Evolutionary conservation across 192 early-diverging fungal genomes (phyloP).

Genomic region (Mycoemilia scoparia): DNA sequence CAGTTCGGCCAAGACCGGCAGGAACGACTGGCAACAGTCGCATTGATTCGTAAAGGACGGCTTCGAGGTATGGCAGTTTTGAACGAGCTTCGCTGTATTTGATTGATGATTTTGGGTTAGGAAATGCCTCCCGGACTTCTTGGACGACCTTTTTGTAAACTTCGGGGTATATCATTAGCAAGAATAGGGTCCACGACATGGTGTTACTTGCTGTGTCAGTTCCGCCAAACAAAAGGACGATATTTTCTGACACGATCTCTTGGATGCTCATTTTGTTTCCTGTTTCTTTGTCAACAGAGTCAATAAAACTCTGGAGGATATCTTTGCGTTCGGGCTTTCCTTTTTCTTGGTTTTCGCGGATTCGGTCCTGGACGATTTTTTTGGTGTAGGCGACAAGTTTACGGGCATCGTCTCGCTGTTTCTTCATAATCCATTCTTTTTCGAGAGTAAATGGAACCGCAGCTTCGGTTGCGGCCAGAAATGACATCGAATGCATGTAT

Average conservation of each 20-base stretch:
- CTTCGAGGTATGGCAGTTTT: slow-evolving; percentile 17
- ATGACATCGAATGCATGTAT: no score
- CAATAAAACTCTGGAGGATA: no score
- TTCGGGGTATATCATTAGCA: slow-evolving; percentile 18
- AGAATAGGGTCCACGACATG: slow-evolving; percentile 13
- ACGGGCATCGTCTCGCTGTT: no score
- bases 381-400: no score
- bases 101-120: no score
- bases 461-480: no score
- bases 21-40: slow-evolving; percentile 9
- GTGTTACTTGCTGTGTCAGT: slow-evolving; percentile 15
- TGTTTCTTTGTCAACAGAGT: slow-evolving; percentile 14
- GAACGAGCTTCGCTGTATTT: slow-evolving; percentile 8
- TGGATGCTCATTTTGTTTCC: slow-evolving; percentile 10
- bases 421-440: no score
- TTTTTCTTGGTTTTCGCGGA: no score
- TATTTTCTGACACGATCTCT: slow-evolving; percentile 15
- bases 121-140: slow-evolving; percentile 8
- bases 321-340: no score
- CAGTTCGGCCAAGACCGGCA: not conserved
- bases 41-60: slow-evolving; percentile 18
- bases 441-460: no score
- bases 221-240: slow-evolving; percentile 16
- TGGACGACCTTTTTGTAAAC: slow-evolving; percentile 1
- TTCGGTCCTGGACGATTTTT: no score